Base-by-base conservation (phyloP, 257 asterid genomes). In the Rubia yunnanensis region DNA sequence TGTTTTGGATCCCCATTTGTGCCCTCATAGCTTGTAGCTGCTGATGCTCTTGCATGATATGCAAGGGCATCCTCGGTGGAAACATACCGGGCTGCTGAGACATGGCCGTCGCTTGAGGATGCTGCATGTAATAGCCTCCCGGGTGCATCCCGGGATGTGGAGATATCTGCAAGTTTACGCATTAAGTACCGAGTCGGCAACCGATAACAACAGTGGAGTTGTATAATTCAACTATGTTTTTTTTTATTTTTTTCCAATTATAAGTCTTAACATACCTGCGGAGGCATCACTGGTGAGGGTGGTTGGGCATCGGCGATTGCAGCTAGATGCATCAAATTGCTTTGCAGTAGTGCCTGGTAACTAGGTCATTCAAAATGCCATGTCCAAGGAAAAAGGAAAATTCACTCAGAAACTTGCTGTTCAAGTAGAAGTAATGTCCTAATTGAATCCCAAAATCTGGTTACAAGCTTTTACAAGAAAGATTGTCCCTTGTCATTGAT, bases 281-380 rank as follows among this genome's bases (percentile, higher is more conserved):
- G 81, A 34, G 95, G 86, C 82, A 85, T 71, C 35, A 92, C 50
- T 38, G 95, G 89, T 68, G 95, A 73, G 73, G 84, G 98, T 22
- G 95, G 96, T 66, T 88, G 98, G 61, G 95, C 95, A 77, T 91
- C 98, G 15, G 98, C 98, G 46, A 91, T 86, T 27, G 98, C 96
- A 57, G 98, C 98, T 75, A 91, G 85, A 81, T 91, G 89, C 96
- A 92, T 88, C 84, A 92, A 80, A 69, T 92, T 92, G 81, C 87
- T 86, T 63, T 92, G 98, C 48, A 92, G 95, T 68, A 78, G 91
- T 71, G 95, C 92, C 85, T 92, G 95, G 77, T 86, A 92, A 79
- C 98, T 92, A 67, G 17, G 72, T 64, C 57, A 65, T 52, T 36
- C 73, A 79, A 53, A 63, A 76, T 66, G 59, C 24, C 30, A 55